Conservation (phyloP, 495 filamentous ascomycete species). For the Penicillium ucsense region DNA sequence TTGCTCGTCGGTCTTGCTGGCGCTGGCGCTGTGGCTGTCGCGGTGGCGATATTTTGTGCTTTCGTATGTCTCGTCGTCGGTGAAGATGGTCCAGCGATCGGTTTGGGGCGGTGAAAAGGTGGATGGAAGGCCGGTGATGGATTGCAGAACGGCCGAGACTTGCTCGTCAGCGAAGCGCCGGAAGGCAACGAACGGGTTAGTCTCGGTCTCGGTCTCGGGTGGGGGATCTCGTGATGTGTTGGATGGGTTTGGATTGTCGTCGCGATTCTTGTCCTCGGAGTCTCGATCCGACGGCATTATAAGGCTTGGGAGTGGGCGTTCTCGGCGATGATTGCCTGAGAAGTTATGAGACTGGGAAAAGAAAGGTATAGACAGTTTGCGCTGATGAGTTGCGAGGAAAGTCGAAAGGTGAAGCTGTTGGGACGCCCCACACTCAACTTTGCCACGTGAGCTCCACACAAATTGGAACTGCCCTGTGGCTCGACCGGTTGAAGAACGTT, state of each 20-base stretch:
- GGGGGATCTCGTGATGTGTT: slow-evolving; percentile 7
- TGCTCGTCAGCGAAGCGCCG: slow-evolving; percentile 51
- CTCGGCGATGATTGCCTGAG: background rate
- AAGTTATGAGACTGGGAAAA: slow-evolving; percentile 1
- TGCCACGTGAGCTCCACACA: slow-evolving; percentile 19
- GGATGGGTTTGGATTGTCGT: slow-evolving; percentile 1
- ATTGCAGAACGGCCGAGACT: slow-evolving; percentile 44
- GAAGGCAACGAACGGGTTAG: slow-evolving; percentile 51
- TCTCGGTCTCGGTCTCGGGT: slow-evolving; percentile 25
- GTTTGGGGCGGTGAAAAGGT: slow-evolving; percentile 19
- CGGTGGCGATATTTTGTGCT: slow-evolving; percentile 13
- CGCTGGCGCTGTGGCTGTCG: slow-evolving; percentile 5
- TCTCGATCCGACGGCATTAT: slow-evolving; percentile 21
- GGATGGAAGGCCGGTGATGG: slow-evolving; percentile 39
- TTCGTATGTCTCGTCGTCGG: slow-evolving; percentile 20
- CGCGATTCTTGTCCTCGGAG: slow-evolving; percentile 11
- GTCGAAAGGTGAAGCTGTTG: slow-evolving; percentile 20
- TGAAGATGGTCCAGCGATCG: slow-evolving; percentile 28
- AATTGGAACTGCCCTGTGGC: background rate
- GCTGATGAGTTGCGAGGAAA: slow-evolving; percentile 17
- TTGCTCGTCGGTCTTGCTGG: slow-evolving; percentile 4
- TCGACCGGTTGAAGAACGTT: background rate
- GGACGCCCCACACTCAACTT: slow-evolving; percentile 19
- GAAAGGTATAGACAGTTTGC: slow-evolving; percentile 10
- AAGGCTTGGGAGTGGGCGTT: background rate